phyloP scores from a whole-genome alignment of 2,329 filamentous ascomycete species.

The Leptosphaerulina australis region DNA sequence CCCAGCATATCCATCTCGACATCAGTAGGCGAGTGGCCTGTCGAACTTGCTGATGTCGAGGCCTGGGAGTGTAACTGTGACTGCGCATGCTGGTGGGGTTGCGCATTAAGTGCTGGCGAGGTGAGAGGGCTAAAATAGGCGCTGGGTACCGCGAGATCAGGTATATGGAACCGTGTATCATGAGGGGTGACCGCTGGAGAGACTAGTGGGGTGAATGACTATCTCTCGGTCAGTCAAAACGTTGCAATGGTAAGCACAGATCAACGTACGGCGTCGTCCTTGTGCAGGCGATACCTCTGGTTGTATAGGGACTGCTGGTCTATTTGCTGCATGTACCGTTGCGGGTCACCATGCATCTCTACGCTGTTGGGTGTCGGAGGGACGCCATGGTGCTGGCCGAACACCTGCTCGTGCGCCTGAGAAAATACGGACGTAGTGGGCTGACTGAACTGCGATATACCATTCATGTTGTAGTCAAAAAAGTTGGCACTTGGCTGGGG shows the following conservation, averaged over 20 bases:
- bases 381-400: constrained; percentile 64
- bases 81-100: constrained; percentile 54
- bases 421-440: constrained; percentile 48
- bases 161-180: constrained; percentile 68
- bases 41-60: constrained; percentile 57
- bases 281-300: constrained; percentile 66
- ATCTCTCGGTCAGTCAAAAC: constrained; percentile 52
- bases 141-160: constrained; percentile 67
- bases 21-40: constrained; percentile 57
- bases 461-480: constrained; percentile 42
- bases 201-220: constrained; percentile 79
- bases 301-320: constrained; percentile 69
- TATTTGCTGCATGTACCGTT: constrained; percentile 60
- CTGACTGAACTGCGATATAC: constrained; percentile 34
- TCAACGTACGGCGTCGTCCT: constrained; percentile 68
- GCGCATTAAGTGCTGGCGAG: constrained; percentile 78
- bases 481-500: constrained; percentile 33
- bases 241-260: not conserved
- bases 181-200: constrained; percentile 84
- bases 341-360: constrained; percentile 69
- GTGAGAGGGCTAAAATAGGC: constrained; percentile 84
- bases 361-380: constrained; percentile 83
- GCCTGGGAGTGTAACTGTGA: constrained; percentile 45
- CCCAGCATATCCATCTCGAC: constrained; percentile 54
- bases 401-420: constrained; percentile 51